phyloP scores from a whole-genome alignment of 345 rosid species.

The Gossypium raimondii region DNA sequence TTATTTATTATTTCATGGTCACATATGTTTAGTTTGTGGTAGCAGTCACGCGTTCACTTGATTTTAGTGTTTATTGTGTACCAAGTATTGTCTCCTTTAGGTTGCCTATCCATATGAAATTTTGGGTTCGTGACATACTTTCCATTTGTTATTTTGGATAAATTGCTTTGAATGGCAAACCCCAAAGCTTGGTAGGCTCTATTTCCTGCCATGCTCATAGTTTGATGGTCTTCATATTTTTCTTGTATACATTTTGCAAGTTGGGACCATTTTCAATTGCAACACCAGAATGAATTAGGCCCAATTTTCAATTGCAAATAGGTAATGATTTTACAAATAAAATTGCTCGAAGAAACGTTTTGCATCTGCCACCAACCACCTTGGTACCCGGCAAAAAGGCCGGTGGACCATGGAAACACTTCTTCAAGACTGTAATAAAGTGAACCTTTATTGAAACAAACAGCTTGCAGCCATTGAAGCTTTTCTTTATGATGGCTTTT shows the following conservation, averaged over 20 bases:
- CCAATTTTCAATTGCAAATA: neutral
- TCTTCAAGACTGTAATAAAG: neutral
- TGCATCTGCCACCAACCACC: neutral
- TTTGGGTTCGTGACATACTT: neutral
- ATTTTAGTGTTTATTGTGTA: conserved; percentile 3
- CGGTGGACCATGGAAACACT: neutral
- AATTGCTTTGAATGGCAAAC: conserved; percentile 9
- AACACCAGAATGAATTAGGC: neutral
- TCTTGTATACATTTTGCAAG: neutral
- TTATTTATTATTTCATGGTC: neutral
- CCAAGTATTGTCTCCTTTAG: conserved; percentile 9
- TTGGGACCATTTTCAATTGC: neutral
- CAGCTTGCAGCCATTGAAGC: neutral
- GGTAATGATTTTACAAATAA: neutral
- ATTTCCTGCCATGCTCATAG: conserved; percentile 1
- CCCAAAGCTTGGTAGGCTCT: conserved; percentile 9
- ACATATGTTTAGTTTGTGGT: conserved; percentile 3
- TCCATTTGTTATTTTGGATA: conserved; percentile 13
- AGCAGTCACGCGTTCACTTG: neutral
- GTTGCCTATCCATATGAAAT: neutral
- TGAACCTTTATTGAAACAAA: neutral
- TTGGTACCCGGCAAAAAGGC: neutral
- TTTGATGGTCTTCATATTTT: neutral
- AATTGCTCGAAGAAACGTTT: neutral
- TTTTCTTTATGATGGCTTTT: neutral